A percentile compares a stretch with the other conserved stretches of the same genome.
Evolutionary conservation across 345 rosid genomes (phyloP).

Genomic region (Murraya koenigii): DNA sequence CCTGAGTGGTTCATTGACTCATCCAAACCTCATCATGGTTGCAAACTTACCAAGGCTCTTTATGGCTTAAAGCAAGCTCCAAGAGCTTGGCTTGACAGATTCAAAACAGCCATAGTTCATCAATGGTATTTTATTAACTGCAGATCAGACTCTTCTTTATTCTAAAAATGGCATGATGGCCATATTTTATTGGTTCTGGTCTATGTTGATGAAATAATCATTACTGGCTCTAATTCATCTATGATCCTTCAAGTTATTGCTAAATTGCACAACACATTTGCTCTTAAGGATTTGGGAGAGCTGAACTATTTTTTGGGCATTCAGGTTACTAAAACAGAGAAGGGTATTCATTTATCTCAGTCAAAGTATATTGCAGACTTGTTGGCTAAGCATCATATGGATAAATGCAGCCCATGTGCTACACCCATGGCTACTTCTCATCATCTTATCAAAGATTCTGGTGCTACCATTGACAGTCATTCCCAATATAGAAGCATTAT

Average conservation of each 20-base stretch:
- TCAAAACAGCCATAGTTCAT: too few relatives aligned
- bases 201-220: neutral
- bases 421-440: neutral
- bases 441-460: too few relatives aligned
- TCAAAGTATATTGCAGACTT: neutral
- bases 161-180: neutral
- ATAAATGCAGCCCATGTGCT: neutral
- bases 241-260: too few relatives aligned
- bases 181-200: neutral
- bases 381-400: neutral
- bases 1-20: neutral
- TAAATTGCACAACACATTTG: too few relatives aligned
- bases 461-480: neutral
- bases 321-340: neutral
- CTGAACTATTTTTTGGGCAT: too few relatives aligned
- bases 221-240: neutral
- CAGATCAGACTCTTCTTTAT: neutral
- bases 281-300: neutral
- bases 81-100: neutral
- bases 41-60: neutral
- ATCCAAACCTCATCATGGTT: neutral
- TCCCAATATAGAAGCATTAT: neutral
- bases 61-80: neutral
- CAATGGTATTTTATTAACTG: too few relatives aligned
- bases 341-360: neutral